Evolutionary conservation across 2,329 filamentous ascomycete species (phyloP).

Genomic region (Ophiobolus disseminans): DNA sequence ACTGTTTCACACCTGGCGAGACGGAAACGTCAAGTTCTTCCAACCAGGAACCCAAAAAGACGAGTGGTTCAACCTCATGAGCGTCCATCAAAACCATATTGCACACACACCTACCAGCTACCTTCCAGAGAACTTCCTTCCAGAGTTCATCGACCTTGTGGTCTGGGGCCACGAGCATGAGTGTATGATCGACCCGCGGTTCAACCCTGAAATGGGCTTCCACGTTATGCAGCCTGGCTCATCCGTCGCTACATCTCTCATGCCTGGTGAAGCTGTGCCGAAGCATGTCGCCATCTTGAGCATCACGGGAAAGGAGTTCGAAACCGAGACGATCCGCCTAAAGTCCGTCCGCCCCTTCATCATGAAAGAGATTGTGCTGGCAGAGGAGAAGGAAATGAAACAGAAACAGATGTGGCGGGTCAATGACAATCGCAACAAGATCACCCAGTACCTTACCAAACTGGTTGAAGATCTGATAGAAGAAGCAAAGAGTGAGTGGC

Average conservation of each 20-base stretch:
- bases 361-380: slow-evolving; percentile 79
- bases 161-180: slow-evolving; percentile 99
- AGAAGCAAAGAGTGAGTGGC: slow-evolving; percentile 82
- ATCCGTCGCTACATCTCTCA: slow-evolving; percentile 90
- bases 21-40: slow-evolving; percentile 93
- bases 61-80: slow-evolving; percentile 96
- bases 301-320: slow-evolving; percentile 82
- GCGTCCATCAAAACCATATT: slow-evolving; percentile 95
- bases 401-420: slow-evolving; percentile 77
- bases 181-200: slow-evolving; percentile 82
- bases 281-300: slow-evolving; percentile 91
- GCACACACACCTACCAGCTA: slow-evolving; percentile 93
- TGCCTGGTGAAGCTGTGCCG: slow-evolving; percentile 85
- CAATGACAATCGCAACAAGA: slow-evolving; percentile 80
- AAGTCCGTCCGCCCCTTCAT: slow-evolving; percentile 92
- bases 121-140: slow-evolving; percentile 89
- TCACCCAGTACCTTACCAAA: slow-evolving; percentile 77
- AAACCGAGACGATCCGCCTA: slow-evolving; percentile 78
- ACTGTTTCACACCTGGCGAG: slow-evolving; percentile 89
- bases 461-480: slow-evolving; percentile 88
- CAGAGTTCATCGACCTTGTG: slow-evolving; percentile 87
- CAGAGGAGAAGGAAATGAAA: slow-evolving; percentile 77
- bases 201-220: slow-evolving; percentile 88
- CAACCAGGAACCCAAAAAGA: slow-evolving; percentile 77
- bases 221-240: slow-evolving; percentile 98